Percentiles rank a stretch among this genome's conserved stretches.
phyloP scores from a whole-genome alignment of 129 eudicot genomes.

The Silybum marianum region DNA sequence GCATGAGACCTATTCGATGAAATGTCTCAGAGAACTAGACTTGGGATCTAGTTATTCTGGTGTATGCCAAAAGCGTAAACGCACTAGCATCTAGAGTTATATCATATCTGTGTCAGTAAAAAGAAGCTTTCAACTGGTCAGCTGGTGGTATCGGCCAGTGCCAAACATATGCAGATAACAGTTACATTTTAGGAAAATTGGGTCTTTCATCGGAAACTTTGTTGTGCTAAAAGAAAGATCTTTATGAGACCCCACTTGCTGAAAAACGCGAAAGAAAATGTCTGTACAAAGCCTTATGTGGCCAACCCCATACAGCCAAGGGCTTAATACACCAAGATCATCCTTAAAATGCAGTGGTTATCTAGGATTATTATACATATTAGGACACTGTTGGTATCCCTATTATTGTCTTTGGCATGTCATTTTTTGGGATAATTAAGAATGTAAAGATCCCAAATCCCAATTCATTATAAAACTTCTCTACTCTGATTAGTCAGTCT shows the following conservation, averaged over 20 bases:
- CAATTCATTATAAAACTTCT: background rate
- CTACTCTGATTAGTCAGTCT: slow-evolving; percentile 22
- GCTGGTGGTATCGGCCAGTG: background rate
- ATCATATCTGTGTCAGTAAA: background rate
- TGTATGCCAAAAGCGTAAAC: background rate
- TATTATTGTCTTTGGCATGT: background rate
- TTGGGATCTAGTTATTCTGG: background rate
- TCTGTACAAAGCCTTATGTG: background rate
- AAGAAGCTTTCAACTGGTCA: background rate
- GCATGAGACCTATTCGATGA: background rate
- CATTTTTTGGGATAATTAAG: background rate
- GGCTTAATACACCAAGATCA: background rate
- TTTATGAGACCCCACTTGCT: background rate
- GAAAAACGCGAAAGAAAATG: background rate
- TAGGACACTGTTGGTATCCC: background rate
- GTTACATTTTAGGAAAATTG: background rate
- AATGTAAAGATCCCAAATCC: slow-evolving; percentile 10
- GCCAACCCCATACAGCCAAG: background rate
- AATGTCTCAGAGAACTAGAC: background rate
- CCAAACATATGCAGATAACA: background rate
- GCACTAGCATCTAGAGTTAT: background rate
- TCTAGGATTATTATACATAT: background rate
- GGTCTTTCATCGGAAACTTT: background rate
- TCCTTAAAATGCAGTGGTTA: background rate
- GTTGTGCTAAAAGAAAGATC: background rate